Evolutionary conservation across 1,284 basidiomycete species (phyloP), one percentile per base, ranked within the genome.

Genomic region (Sanguinoderma infundibulare): DNA sequence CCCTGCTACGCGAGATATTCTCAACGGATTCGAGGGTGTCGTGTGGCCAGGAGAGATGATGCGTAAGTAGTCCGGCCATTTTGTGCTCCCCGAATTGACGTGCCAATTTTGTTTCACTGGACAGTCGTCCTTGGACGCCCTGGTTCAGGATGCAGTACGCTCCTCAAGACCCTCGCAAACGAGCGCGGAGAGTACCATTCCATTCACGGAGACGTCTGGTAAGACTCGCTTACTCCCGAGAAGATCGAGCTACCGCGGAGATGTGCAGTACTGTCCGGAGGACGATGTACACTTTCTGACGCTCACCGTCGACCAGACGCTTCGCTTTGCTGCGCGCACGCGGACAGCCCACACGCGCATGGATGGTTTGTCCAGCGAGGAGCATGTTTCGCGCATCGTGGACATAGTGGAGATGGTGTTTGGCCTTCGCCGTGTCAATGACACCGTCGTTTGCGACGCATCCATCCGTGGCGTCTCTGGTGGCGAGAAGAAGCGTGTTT

Each of bases 401-500:
- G 83, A 86, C 34, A 75, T 89, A 5, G 70, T 90, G 32, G 78
- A 84, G 69, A 89, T 87, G 14, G 81, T 92, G 22, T 90, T 95
- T 68, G 91, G 92, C 8, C 78, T 96, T 56, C 78, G 78, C n/a
- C 90, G 91, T 64, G 82, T 77, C 3, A 76, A 77, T 62, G 74
- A 83, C 36, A 87, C 86, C 0, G 78, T 79, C 0, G 90, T 95
- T 22, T 94, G 94, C 2, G 86, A 94, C 74, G 88, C 87, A 3
- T 81, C 84, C 4, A 79, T 94, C 3, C 79, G 91, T 7, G 94
- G 94, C 53, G 85, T 95, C 1, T 89, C 87, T 28, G 94, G 93
- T 20, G 94, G 95, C 14, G 89, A 94, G 78, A 88, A 89, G 75
- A 91, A 91, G 74, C 84, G 92, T 40, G 91, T 94, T 0, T 90